Evolutionary conservation across 139 green algal species (phyloP), one percentile per base, ranked within the genome.

Genomic region (Auxenochlorella pyrenoidosa): DNA sequence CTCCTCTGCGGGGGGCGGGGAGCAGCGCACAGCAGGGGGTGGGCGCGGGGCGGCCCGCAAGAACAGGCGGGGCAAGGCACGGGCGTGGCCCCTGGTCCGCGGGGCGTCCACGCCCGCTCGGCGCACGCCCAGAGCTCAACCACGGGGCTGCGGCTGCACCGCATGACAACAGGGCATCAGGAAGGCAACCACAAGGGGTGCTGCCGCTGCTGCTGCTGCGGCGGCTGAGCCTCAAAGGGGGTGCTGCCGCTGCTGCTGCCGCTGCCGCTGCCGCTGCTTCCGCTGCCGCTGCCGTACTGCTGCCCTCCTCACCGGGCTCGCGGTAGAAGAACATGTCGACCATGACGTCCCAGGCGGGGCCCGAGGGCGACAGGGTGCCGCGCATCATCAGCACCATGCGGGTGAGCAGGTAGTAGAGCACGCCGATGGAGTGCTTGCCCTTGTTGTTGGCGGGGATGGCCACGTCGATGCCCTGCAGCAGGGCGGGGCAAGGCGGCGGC

Each of bases 391-490:
- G 94, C 71, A 99, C 97, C 97, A 99, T 99, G 86, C 95, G 94
- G 24, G 96, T 96, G 80, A 99, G 94, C 83, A 99, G 92, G 93
- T 95, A 99, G 94, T 99, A 99, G 18, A 99, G 94, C 81, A 96
- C 94, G 68, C 98, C 98, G 87, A 99, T 98, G 77, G 94, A 95
- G 91, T 99, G 95, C 93, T 98, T 98, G 87, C 94, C 97, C 96
- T 99, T 99, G 98, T 99, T 99, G 96, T 99, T 99, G 90, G 98
- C 98, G 51, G 98, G 98, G 93, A 99, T 99, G 86, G 97, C 98
- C 32, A 99, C 93, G 91, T 99, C 98, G 79, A 99, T 96, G 89
- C 96, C 91, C 58, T 93, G 90, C 88, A 99, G 91, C 2, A 34
- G 12, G 38, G 28, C 24, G 36, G 12, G 26, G 40, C 40, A 38